Percentiles rank a stretch among this genome's conserved stretches.
Evolutionary conservation across 371 early-diverging fungal genomes (phyloP).

Genomic region (Quaeritorhiza haematococci): DNA sequence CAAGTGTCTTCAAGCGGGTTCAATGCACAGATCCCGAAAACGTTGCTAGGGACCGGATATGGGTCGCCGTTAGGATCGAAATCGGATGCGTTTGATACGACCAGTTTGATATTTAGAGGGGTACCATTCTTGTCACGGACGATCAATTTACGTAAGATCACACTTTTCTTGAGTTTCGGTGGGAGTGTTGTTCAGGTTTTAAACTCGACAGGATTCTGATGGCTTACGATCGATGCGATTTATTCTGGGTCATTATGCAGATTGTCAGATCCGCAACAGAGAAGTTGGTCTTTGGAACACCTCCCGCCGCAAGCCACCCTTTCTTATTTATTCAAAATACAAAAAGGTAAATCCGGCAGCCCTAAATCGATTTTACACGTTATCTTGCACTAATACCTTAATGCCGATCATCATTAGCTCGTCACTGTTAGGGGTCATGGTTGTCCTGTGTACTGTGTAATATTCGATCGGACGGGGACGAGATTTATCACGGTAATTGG

Average conservation of each 20-base stretch:
- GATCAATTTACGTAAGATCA: constrained; percentile 25
- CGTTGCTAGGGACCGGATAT: background rate
- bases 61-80: background rate
- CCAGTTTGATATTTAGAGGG: background rate
- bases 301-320: too few species aligned
- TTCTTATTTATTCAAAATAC: too few species aligned
- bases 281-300: constrained; percentile 36
- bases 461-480: constrained; percentile 68
- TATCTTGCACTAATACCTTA: constrained; percentile 1
- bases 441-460: constrained; percentile 64
- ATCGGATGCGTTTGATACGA: background rate
- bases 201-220: too few species aligned
- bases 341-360: too few species aligned
- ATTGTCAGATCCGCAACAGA: constrained; percentile 13
- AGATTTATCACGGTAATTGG: constrained; percentile 63
- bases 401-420: constrained; percentile 35
- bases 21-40: constrained; percentile 3
- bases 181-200: too few species aligned
- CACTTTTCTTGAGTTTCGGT: too few species aligned
- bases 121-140: constrained; percentile 10
- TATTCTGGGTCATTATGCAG: background rate
- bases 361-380: background rate
- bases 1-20: background rate
- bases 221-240: too few species aligned
- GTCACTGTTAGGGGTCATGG: constrained; percentile 73